Conservation (phyloP, 805 yeast species). For the Metschnikowia henanensis region DNA sequence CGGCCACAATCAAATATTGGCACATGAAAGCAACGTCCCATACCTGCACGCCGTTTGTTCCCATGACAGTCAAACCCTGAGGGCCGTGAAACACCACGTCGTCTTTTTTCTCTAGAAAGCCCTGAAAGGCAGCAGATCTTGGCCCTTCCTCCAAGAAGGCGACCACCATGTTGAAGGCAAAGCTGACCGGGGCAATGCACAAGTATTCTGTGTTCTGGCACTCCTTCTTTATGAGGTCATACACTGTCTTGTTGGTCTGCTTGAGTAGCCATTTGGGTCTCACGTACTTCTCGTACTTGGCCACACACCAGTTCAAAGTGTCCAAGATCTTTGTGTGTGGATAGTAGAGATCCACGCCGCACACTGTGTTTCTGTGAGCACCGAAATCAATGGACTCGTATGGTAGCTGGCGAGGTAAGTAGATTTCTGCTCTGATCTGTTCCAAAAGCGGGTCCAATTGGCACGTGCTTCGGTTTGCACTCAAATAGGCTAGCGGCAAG, state of each 20-base stretch:
- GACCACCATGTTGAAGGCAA: slow-evolving; percentile 79
- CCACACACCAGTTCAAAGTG: slow-evolving; percentile 56
- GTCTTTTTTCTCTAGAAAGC: slow-evolving; percentile 57
- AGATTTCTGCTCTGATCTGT: slow-evolving; percentile 79
- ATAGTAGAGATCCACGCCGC: slow-evolving; percentile 90
- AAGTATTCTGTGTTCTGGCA: slow-evolving; percentile 73
- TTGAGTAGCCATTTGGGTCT: slow-evolving; percentile 75
- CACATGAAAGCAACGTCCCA: slow-evolving; percentile 96
- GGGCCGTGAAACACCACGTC: slow-evolving; percentile 85
- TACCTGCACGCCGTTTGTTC: slow-evolving; percentile 96
- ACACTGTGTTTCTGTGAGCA: slow-evolving; percentile 75
- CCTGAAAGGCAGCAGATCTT: slow-evolving; percentile 58
- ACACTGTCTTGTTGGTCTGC: slow-evolving; percentile 50
- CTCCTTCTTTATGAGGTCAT: slow-evolving; percentile 71
- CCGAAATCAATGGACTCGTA: slow-evolving; percentile 69
- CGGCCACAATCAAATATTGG: slow-evolving; percentile 79
- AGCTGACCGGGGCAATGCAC: slow-evolving; percentile 92
- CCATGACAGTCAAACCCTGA: slow-evolving; percentile 91
- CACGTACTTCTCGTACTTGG: slow-evolving; percentile 63
- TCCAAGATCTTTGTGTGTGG: slow-evolving; percentile 80
- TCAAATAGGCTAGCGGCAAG: slow-evolving; percentile 80
- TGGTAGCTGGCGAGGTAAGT: slow-evolving; percentile 45
- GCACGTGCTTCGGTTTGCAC: slow-evolving; percentile 55
- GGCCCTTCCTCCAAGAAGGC: slow-evolving; percentile 68
- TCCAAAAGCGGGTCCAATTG: slow-evolving; percentile 61